Base-by-base conservation (phyloP, 768 basidiomycete species). In the Cyclocybe aegerita region DNA sequence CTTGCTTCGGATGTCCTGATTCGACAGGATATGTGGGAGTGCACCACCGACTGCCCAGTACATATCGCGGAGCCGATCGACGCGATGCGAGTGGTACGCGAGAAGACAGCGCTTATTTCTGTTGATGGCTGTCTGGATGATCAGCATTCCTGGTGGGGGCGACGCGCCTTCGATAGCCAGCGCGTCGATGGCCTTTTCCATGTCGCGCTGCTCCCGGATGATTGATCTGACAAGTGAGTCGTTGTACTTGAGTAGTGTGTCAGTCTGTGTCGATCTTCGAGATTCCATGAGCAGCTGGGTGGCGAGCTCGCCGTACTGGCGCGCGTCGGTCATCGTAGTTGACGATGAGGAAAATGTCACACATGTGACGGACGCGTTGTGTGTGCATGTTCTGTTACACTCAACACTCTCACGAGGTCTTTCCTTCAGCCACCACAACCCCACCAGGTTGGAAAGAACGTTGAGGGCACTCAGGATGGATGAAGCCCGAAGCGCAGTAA, bases 101-200 rank as follows among this genome's bases (percentile, higher is more conserved):
- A 98, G 81, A 3, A 98, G 78, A 65, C 92, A 93, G n/a, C 97
- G 88, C 67, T 96, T 97, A 76, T 98, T 97, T 54, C 94, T 83
- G 36, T 86, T 76, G 59, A 96, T 88, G 34, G 91, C 85, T 7
- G 95, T 90, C 68, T 96, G 92, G 64, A 90, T 85, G 61, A 98
- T 82, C 59, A 92, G 80, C 53, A 95, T 72, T 14, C 85, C 80
- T 2, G 82, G 81, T 14, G 81, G 78, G 43, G 83, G 71, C 34
- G 72, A 64, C 44, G 67, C 61, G 55, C 76, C 77, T 11, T 68
- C 59, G 34, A 64, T 47, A 11, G 67, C 64, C 34, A 78, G 71
- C 10, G 74, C 64, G 51, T 67, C 64, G 39, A 76, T 76, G 12
- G 70, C 74, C 48, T 75, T 78, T 63, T 93, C 88, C 54, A 98